A percentile compares a stretch with the other conserved stretches of the same genome.
phyloP scores from a whole-genome alignment of 2,329 filamentous ascomycete genomes.

The Phaeosphaeriaceae sp. region DNA sequence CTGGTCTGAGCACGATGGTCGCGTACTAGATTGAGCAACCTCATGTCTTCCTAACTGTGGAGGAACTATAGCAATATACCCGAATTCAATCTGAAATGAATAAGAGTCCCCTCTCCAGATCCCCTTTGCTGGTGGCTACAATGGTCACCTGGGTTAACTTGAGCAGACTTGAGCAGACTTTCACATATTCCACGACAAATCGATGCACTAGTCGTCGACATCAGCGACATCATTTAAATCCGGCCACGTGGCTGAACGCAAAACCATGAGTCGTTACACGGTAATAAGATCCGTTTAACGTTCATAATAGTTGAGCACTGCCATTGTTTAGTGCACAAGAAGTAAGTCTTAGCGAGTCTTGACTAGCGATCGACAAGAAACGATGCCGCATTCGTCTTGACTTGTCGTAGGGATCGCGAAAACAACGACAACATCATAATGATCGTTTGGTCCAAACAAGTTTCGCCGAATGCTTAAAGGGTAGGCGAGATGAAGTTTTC shows the following conservation, averaged over 20 bases:
- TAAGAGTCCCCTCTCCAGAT: background rate
- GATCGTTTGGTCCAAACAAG: background rate
- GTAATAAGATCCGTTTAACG: background rate
- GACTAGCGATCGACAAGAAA: background rate
- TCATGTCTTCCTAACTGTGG: background rate
- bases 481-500: background rate
- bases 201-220: background rate
- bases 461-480: background rate
- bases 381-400: background rate
- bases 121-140: too few species aligned
- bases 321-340: background rate
- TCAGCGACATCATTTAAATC: background rate
- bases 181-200: too few species aligned
- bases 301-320: background rate
- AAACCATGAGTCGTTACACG: background rate
- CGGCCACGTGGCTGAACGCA: background rate
- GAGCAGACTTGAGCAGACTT: too few species aligned
- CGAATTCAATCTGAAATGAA: background rate
- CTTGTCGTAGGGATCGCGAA: background rate
- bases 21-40: constrained; percentile 63
- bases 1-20: constrained; percentile 70
- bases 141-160: too few species aligned
- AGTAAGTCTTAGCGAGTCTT: background rate
- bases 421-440: background rate
- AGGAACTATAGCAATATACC: background rate